A percentile compares a stretch with the other conserved stretches of the same genome.
Evolutionary conservation across 257 asterid genomes (phyloP).

Genomic region (Gentiana straminea): DNA sequence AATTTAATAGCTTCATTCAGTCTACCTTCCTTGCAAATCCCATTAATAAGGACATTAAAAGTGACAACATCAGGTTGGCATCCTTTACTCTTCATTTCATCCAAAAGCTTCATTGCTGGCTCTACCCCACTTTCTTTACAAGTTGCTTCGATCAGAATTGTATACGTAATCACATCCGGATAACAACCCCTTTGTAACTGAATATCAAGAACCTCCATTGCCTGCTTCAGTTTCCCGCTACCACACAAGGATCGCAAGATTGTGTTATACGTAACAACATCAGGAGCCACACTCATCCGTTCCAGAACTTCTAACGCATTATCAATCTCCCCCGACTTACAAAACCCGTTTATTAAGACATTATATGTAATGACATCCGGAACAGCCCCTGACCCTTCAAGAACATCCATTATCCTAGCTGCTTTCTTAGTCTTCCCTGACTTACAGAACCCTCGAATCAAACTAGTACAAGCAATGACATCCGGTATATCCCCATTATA

Average conservation of each 20-base stretch:
- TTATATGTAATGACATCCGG: constrained; percentile 91
- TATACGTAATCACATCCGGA: constrained; percentile 75
- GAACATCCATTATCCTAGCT: constrained; percentile 56
- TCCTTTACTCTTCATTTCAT: constrained; percentile 72
- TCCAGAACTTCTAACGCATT: constrained; percentile 55
- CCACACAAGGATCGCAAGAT: constrained; percentile 62
- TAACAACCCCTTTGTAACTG: constrained; percentile 56
- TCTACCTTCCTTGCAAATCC: constrained; percentile 79
- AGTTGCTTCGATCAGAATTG: constrained; percentile 74
- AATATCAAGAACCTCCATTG: constrained; percentile 66
- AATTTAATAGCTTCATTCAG: constrained; percentile 69
- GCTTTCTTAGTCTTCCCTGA: constrained; percentile 56
- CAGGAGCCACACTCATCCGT: constrained; percentile 69
- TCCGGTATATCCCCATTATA: constrained; percentile 65
- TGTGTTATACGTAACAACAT: constrained; percentile 78
- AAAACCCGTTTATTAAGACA: constrained; percentile 71
- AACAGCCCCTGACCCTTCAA: constrained; percentile 74
- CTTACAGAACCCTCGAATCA: constrained; percentile 75
- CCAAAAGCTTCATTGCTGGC: constrained; percentile 70
- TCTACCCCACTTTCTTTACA: constrained; percentile 61
- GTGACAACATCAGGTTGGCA: constrained; percentile 79
- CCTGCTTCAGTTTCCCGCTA: constrained; percentile 59
- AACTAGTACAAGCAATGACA: constrained; percentile 56
- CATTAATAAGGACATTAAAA: constrained; percentile 68
- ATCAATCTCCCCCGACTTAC: constrained; percentile 63